Evolutionary conservation across 2,329 filamentous ascomycete genomes (phyloP).

Genomic region (Verticillium nubilum): DNA sequence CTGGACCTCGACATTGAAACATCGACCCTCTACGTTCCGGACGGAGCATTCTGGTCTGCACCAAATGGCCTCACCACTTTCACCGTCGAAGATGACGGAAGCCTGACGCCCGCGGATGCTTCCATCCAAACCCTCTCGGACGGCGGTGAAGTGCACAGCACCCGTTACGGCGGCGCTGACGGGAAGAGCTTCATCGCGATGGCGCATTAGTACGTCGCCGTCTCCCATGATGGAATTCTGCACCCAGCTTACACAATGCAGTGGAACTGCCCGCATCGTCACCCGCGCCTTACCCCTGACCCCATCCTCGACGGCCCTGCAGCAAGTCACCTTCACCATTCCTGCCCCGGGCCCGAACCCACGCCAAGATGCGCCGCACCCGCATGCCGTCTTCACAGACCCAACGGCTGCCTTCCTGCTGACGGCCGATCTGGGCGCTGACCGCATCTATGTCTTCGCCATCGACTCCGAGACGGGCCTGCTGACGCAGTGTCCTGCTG

Average conservation of each 20-base stretch:
- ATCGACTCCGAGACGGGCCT: slow-evolving; percentile 37
- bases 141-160: slow-evolving; percentile 34
- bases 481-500: slow-evolving; percentile 38
- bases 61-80: slow-evolving; percentile 26
- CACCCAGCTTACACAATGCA: slow-evolving; percentile 12
- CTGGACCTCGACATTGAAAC: slow-evolving; percentile 24
- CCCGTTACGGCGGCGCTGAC: slow-evolving; percentile 30
- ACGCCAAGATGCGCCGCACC: slow-evolving; percentile 51
- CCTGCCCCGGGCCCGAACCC: slow-evolving; percentile 34
- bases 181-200: slow-evolving; percentile 35
- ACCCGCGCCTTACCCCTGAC: slow-evolving; percentile 35
- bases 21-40: slow-evolving; percentile 27
- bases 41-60: slow-evolving; percentile 28
- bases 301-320: slow-evolving; percentile 19
- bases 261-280: slow-evolving; percentile 34
- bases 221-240: not conserved
- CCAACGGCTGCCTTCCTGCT: slow-evolving; percentile 43
- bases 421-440: slow-evolving; percentile 48
- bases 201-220: slow-evolving; percentile 34
- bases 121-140: slow-evolving; percentile 19
- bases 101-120: slow-evolving; percentile 20
- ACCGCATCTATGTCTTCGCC: slow-evolving; percentile 47
- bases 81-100: slow-evolving; percentile 23
- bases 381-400: slow-evolving; percentile 45
- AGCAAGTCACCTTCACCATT: slow-evolving; percentile 36